Conservation (phyloP, 768 basidiomycete species). For the Pisolithus albus region DNA sequence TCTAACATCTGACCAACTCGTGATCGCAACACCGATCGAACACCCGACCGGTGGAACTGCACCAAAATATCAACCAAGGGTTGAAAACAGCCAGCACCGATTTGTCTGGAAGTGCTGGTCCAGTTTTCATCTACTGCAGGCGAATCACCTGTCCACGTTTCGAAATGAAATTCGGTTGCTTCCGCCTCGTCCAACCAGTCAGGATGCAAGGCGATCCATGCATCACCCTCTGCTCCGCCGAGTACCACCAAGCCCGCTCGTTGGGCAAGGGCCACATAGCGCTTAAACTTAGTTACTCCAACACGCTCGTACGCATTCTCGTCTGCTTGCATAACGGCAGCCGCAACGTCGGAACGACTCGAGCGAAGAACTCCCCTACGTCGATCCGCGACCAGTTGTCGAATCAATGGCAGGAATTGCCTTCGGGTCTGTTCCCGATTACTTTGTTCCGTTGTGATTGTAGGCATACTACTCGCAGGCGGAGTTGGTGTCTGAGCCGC, state of each 20-base stretch:
- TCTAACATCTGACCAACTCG: conserved; percentile 29
- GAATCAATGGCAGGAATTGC: conserved; percentile 27
- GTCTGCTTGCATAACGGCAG: conserved; percentile 26
- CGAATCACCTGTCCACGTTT: neutral
- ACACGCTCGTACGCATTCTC: conserved; percentile 19
- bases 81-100: conserved; percentile 15
- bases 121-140: neutral
- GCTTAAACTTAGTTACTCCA: conserved; percentile 21
- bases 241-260: conserved; percentile 22
- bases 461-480: neutral
- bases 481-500: neutral
- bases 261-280: conserved; percentile 24
- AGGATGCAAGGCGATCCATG: conserved; percentile 26
- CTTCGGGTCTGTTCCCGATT: conserved; percentile 11
- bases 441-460: conserved; percentile 2
- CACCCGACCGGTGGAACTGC: conserved; percentile 26
- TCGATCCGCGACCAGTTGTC: conserved; percentile 16
- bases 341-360: conserved; percentile 34
- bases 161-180: neutral
- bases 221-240: conserved; percentile 3
- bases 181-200: conserved; percentile 12
- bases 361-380: conserved; percentile 28
- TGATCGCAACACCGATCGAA: conserved; percentile 31
- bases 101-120: neutral
- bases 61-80: conserved; percentile 31